These are phyloP conservation scores for Dysphania ambrosioides DNA, from an alignment of 148 eudicot genomes.

Conservation along the genomic window DNA sequence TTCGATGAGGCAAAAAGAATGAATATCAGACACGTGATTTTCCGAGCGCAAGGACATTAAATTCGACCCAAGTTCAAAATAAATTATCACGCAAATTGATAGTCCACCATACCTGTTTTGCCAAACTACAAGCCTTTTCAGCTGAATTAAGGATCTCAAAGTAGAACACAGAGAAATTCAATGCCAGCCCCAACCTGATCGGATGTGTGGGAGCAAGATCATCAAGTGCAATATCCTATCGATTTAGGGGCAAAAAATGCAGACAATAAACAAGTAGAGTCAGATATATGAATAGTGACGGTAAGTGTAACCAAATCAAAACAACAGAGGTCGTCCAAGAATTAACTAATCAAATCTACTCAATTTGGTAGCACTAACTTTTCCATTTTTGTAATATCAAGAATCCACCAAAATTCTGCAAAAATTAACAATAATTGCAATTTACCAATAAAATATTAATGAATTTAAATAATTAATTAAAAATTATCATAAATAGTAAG, in stretches of 20 bases:
- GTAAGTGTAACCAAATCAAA: no score
- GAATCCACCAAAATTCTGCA: no score
- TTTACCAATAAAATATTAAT: no score
- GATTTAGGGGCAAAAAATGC: background rate
- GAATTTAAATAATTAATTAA: no score
- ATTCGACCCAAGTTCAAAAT: background rate
- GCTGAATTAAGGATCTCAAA: constrained; percentile 54
- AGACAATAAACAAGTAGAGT: constrained; percentile 4
- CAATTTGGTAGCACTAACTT: no score
- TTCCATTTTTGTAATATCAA: no score
- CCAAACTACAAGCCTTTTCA: constrained; percentile 53
- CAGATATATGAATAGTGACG: background rate
- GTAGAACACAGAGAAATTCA: constrained; percentile 54
- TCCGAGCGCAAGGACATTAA: no score
- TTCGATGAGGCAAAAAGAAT: background rate
- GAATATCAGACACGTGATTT: background rate
- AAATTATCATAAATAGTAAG: background rate
- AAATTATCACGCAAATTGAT: background rate
- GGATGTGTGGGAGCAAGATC: constrained; percentile 57
- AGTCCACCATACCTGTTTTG: constrained; percentile 37
- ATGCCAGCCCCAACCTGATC: constrained; percentile 47
- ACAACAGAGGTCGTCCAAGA: background rate
- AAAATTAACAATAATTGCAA: background rate
- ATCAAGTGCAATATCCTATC: constrained; percentile 45
- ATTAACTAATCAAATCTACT: background rate